These are phyloP conservation scores for Lentinus brumalis DNA, from an alignment of 768 basidiomycete genomes.

Conservation along the genomic window DNA sequence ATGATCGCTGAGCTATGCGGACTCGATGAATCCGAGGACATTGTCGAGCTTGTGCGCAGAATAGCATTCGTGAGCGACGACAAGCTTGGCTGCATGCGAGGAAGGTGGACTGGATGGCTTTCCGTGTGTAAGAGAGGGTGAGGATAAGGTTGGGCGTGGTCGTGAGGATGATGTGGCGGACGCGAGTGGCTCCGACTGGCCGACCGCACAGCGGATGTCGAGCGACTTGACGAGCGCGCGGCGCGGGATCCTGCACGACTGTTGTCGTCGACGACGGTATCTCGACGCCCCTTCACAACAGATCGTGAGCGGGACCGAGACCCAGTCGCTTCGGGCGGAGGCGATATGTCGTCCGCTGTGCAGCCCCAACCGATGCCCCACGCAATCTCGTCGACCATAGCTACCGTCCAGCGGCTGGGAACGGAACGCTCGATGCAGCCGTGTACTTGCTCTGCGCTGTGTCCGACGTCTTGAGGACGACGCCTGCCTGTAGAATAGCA, in stretches of 20 bases:
- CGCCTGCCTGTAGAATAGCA: slow-evolving; percentile 45
- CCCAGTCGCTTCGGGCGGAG: slow-evolving; percentile 25
- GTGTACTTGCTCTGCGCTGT: slow-evolving; percentile 63
- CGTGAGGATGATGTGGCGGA: slow-evolving; percentile 25
- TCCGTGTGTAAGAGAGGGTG: slow-evolving; percentile 18
- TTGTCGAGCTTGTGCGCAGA: slow-evolving; percentile 25
- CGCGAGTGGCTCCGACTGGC: slow-evolving; percentile 45
- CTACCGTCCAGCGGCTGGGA: slow-evolving; percentile 73
- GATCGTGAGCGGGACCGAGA: slow-evolving; percentile 19
- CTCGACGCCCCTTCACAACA: background rate
- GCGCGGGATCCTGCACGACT: slow-evolving; percentile 51
- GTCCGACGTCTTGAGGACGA: slow-evolving; percentile 56
- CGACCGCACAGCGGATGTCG: slow-evolving; percentile 41
- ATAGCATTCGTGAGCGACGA: slow-evolving; percentile 28
- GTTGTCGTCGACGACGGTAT: slow-evolving; percentile 14
- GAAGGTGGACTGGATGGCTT: slow-evolving; percentile 13
- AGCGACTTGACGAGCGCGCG: slow-evolving; percentile 43
- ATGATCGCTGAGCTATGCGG: slow-evolving; percentile 16
- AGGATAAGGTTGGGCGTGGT: slow-evolving; percentile 27
- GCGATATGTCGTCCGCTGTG: slow-evolving; percentile 41
- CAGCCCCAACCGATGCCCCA: slow-evolving; percentile 78
- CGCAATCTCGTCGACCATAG: slow-evolving; percentile 75
- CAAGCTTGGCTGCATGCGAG: slow-evolving; percentile 22
- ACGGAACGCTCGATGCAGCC: slow-evolving; percentile 79
- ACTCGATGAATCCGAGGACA: slow-evolving; percentile 21